phyloP scores from a whole-genome alignment of 2,329 filamentous ascomycete species.

The Rhynchosporium graminicola region DNA sequence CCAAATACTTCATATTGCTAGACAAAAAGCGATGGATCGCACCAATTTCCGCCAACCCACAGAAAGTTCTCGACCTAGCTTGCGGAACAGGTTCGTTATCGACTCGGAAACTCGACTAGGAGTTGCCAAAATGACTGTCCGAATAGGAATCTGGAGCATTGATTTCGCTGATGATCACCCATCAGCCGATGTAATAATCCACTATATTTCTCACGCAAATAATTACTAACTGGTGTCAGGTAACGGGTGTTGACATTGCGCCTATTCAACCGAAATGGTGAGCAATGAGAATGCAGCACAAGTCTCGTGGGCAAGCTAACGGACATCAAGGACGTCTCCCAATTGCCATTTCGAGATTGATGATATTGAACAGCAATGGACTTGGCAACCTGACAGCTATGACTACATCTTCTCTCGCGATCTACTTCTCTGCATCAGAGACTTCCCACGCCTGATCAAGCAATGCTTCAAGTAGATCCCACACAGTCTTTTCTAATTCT shows the following conservation, averaged over 20 bases:
- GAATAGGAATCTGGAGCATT: slow-evolving; percentile 14
- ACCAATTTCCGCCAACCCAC: slow-evolving; percentile 21
- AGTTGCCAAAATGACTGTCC: background rate
- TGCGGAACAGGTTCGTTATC: slow-evolving; percentile 40
- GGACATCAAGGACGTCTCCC: slow-evolving; percentile 41
- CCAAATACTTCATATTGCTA: slow-evolving; percentile 26
- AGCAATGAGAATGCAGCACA: background rate
- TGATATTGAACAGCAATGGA: slow-evolving; percentile 46
- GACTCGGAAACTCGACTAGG: background rate
- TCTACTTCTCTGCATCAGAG: slow-evolving; percentile 23
- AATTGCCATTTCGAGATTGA: slow-evolving; percentile 66
- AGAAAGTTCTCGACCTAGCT: slow-evolving; percentile 43
- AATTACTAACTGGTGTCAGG: slow-evolving; percentile 16
- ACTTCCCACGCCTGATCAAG: slow-evolving; percentile 21
- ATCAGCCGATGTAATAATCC: background rate
- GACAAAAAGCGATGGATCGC: slow-evolving; percentile 26
- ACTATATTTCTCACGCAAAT: background rate
- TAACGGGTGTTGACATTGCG: slow-evolving; percentile 37
- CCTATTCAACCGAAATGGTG: slow-evolving; percentile 46
- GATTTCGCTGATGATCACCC: slow-evolving; percentile 12
- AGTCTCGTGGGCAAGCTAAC: too few species aligned
- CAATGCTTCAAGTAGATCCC: slow-evolving; percentile 10
- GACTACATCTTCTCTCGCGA: slow-evolving; percentile 31
- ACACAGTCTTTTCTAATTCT: background rate
- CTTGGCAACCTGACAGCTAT: slow-evolving; percentile 30